These are phyloP conservation scores for Globisporangium mamillatum DNA, from an alignment of 352 stramenopile genomes.

Conservation along the genomic window DNA sequence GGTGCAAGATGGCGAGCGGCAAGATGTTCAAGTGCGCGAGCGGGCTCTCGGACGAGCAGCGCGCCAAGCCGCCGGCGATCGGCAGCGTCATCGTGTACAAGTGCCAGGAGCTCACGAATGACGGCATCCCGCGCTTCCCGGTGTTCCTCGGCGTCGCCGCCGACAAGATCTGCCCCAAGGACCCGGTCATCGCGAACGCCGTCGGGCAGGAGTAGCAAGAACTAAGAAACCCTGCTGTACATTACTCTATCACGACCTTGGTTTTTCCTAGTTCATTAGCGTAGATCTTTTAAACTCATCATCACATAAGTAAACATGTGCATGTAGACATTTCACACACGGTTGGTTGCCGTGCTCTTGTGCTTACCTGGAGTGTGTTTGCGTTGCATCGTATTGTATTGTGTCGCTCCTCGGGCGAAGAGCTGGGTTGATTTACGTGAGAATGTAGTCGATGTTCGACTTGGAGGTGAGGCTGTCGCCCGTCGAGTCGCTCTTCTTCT, in stretches of 20 bases:
- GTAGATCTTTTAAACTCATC: too few relatives aligned
- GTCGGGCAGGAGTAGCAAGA: constrained; percentile 11
- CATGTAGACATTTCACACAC: too few relatives aligned
- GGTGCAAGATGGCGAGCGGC: constrained; percentile 55
- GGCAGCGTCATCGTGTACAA: constrained; percentile 79
- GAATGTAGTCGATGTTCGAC: constrained; percentile 2
- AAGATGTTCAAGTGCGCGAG: constrained; percentile 76
- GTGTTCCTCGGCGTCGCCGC: constrained; percentile 59
- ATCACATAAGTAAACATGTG: too few relatives aligned
- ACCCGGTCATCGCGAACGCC: constrained; percentile 49
- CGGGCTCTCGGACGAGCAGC: constrained; percentile 58
- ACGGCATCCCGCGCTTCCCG: constrained; percentile 68
- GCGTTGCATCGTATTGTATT: too few relatives aligned
- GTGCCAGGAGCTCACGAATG: constrained; percentile 73
- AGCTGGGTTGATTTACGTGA: neutral
- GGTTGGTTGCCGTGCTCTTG: too few relatives aligned
- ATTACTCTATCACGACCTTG: too few relatives aligned
- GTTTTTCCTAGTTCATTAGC: too few relatives aligned
- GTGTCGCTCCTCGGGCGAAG: too few relatives aligned
- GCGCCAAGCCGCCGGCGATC: constrained; percentile 38
- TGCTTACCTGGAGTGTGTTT: too few relatives aligned
- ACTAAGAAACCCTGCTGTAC: neutral
- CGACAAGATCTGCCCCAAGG: constrained; percentile 47
- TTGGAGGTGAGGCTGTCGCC: neutral
- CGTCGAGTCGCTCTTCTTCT: neutral